Conservation (phyloP, 2,329 filamentous ascomycete species). For the Trichothecium sympodiale region DNA sequence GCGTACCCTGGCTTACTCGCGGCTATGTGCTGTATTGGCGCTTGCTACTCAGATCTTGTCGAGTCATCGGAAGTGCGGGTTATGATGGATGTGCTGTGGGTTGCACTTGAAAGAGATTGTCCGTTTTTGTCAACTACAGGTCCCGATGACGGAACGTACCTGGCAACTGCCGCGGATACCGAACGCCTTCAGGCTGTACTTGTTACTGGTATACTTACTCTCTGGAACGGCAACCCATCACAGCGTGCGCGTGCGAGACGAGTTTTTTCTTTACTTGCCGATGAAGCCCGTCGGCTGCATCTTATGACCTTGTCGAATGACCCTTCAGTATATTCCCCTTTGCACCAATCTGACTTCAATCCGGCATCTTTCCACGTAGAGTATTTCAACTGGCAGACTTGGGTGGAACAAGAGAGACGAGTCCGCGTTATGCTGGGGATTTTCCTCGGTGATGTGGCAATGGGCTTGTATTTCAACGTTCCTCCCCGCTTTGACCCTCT, state of each 20-base stretch:
- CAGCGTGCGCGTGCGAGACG: slow-evolving; percentile 54
- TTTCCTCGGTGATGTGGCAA: slow-evolving; percentile 51
- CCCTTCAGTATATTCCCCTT: slow-evolving; percentile 40
- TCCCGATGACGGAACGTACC: slow-evolving; percentile 11
- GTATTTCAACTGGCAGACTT: slow-evolving; percentile 53
- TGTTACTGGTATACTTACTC: slow-evolving; percentile 49
- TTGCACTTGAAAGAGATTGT: slow-evolving; percentile 47
- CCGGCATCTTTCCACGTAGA: slow-evolving; percentile 33
- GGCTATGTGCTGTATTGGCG: slow-evolving; percentile 61
- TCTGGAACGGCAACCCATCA: slow-evolving; percentile 58
- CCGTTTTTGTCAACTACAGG: slow-evolving; percentile 25
- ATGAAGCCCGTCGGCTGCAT: slow-evolving; percentile 43
- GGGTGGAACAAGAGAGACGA: slow-evolving; percentile 62
- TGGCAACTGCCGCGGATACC: slow-evolving; percentile 29
- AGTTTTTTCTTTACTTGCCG: slow-evolving; percentile 45
- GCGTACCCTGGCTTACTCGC: slow-evolving; percentile 57
- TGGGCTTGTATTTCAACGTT: slow-evolving; percentile 63
- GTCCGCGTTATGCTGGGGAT: slow-evolving; percentile 54
- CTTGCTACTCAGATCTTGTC: slow-evolving; percentile 60
- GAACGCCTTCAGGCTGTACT: slow-evolving; percentile 59
- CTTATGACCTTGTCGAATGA: slow-evolving; percentile 42
- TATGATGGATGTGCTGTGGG: slow-evolving; percentile 53
- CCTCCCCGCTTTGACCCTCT: slow-evolving; percentile 50
- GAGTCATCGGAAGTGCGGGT: slow-evolving; percentile 50
- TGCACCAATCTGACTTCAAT: slow-evolving; percentile 46